Conservation (phyloP, 768 basidiomycete genomes). For the Collybiopsis luxurians region DNA sequence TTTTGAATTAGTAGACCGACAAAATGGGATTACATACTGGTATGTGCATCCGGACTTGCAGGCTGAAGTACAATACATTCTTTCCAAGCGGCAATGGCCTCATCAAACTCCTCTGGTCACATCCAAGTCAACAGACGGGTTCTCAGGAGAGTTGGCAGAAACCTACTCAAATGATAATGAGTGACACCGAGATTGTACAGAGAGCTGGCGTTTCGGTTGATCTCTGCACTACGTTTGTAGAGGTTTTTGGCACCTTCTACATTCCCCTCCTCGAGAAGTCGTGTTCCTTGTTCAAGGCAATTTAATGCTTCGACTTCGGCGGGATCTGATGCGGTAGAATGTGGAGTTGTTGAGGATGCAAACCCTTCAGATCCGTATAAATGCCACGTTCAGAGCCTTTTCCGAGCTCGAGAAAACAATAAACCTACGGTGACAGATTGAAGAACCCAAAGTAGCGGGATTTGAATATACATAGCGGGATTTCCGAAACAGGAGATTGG, state of each 20-base stretch:
- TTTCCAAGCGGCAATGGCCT: slow-evolving; percentile 84
- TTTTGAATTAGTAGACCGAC: slow-evolving; percentile 14
- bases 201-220: slow-evolving; percentile 75
- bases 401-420: neutral
- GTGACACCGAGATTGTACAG: slow-evolving; percentile 89
- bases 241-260: slow-evolving; percentile 73
- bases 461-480: neutral
- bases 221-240: slow-evolving; percentile 77
- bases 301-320: slow-evolving; percentile 76
- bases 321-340: slow-evolving; percentile 81
- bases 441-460: neutral
- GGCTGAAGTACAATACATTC: slow-evolving; percentile 81
- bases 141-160: slow-evolving; percentile 9
- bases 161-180: slow-evolving; percentile 83
- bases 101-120: slow-evolving; percentile 76
- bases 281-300: slow-evolving; percentile 80
- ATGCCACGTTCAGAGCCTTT: neutral
- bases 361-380: slow-evolving; percentile 46
- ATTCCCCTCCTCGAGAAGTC: slow-evolving; percentile 84
- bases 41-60: slow-evolving; percentile 82
- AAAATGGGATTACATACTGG: slow-evolving; percentile 50
- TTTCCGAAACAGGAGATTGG: too few relatives aligned
- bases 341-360: slow-evolving; percentile 77
- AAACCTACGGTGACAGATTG: neutral
- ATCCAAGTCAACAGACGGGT: slow-evolving; percentile 13